Evolutionary conservation across 805 yeast genomes (phyloP).

Genomic region (Ogataea nonfermentans): DNA sequence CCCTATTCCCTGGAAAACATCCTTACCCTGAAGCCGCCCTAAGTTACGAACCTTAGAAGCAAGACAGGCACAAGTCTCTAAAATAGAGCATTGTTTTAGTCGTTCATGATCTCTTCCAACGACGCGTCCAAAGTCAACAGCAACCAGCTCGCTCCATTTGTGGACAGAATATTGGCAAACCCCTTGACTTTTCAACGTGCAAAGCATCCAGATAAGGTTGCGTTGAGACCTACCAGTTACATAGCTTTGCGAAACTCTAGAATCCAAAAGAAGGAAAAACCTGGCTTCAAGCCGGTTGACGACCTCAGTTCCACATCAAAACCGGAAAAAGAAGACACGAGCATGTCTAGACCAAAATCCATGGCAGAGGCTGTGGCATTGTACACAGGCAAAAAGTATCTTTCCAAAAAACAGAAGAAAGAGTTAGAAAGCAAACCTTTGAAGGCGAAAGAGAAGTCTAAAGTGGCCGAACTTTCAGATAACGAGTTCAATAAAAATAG

Average conservation of each 20-base stretch:
- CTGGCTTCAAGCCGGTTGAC: conserved; percentile 9
- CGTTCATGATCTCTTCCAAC: conserved; percentile 9
- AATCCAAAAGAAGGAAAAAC: conserved; percentile 3
- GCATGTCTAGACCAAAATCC: conserved; percentile 39
- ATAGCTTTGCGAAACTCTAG: conserved; percentile 34
- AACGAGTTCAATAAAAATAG: conserved; percentile 9
- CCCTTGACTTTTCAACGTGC: conserved; percentile 67
- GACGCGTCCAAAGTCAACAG: conserved; percentile 7
- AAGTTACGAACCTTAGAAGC: too few relatives aligned
- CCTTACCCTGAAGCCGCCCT: conserved; percentile 2
- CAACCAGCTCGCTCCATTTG: conserved; percentile 45
- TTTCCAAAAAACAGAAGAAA: conserved; percentile 45
- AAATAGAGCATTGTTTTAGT: not conserved
- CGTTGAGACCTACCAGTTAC: conserved; percentile 49
- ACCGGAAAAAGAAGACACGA: conserved; percentile 4
- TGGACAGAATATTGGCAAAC: conserved; percentile 58
- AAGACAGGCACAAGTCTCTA: too few relatives aligned
- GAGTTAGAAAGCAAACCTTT: conserved; percentile 24
- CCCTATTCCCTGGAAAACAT: conserved; percentile 2
- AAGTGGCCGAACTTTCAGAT: conserved; percentile 11
- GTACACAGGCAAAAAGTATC: conserved; percentile 53
- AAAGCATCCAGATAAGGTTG: conserved; percentile 47
- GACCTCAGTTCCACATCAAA: not conserved
- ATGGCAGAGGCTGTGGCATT: conserved; percentile 61
- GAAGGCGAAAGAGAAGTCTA: conserved; percentile 10